Percentiles rank a stretch among this genome's conserved stretches.
Evolutionary conservation across 2,329 filamentous ascomycete species (phyloP).

Genomic region (Cercospora brassicicola): DNA sequence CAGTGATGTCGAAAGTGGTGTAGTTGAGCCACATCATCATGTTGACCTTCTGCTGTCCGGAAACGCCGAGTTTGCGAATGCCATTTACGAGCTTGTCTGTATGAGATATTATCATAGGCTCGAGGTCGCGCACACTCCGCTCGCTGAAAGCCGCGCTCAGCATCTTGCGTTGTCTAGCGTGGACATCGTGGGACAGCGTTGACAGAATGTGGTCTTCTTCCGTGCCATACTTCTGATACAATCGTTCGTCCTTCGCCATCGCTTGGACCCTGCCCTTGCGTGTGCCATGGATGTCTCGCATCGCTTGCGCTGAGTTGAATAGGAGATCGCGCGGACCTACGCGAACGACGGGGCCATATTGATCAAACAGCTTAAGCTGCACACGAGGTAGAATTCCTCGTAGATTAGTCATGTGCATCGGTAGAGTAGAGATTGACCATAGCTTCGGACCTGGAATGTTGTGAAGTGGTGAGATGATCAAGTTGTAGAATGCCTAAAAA

Average conservation of each 20-base stretch:
- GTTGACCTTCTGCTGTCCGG: background rate
- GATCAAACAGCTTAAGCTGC: slow-evolving; percentile 35
- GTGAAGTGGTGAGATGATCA: slow-evolving; percentile 46
- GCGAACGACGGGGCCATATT: slow-evolving; percentile 35
- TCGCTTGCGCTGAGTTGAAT: slow-evolving; percentile 44
- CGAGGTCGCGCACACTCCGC: background rate
- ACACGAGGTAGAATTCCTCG: slow-evolving; percentile 6
- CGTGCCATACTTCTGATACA: background rate
- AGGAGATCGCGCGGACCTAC: slow-evolving; percentile 34
- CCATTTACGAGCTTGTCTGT: background rate
- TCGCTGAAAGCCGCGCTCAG: background rate
- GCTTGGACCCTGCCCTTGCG: background rate
- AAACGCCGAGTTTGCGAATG: background rate
- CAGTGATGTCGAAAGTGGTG: background rate
- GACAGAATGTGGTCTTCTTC: background rate
- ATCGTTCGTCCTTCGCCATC: background rate
- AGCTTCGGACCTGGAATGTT: slow-evolving; percentile 45
- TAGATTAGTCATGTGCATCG: slow-evolving; percentile 14
- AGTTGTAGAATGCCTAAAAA: slow-evolving; percentile 36
- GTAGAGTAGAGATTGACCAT: slow-evolving; percentile 19
- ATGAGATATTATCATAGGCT: background rate
- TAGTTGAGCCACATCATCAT: background rate
- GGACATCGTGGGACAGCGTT: background rate
- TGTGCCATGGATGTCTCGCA: slow-evolving; percentile 49
- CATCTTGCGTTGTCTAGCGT: background rate